A percentile compares a stretch with the other conserved stretches of the same genome.
These are phyloP conservation scores for Juglanconis juglandina DNA, from an alignment of 2,329 filamentous ascomycete species.

Conservation along the genomic window DNA sequence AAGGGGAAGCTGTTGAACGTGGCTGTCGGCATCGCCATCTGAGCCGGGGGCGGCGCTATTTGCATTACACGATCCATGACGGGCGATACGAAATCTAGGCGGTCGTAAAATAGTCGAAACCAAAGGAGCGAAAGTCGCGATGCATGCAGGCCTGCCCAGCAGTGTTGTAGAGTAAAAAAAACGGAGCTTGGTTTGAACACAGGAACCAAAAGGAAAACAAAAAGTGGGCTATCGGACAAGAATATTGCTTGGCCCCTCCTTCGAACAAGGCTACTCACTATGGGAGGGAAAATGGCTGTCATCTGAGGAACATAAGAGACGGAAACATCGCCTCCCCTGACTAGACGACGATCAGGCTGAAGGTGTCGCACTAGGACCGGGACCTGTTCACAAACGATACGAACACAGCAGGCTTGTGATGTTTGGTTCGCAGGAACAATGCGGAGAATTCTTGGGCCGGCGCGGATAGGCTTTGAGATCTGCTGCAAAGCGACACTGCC, in stretches of 20 bases:
- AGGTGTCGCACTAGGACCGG: constrained; percentile 8
- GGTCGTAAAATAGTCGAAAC: background rate
- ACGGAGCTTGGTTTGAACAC: background rate
- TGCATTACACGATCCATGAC: constrained; percentile 5
- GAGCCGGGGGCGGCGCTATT: constrained; percentile 2
- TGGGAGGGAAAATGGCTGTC: background rate
- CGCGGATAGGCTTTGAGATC: background rate
- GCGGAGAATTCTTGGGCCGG: background rate
- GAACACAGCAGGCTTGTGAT: background rate
- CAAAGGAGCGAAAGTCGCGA: background rate
- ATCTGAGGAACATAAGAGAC: background rate
- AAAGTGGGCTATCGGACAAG: constrained; percentile 8
- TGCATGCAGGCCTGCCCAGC: constrained; percentile 1
- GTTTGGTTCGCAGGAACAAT: background rate
- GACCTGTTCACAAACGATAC: background rate
- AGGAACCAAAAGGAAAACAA: background rate
- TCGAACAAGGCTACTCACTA: background rate
- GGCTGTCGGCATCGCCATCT: constrained; percentile 1
- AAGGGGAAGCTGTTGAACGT: constrained; percentile 10
- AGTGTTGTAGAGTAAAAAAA: background rate
- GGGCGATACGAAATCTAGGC: background rate
- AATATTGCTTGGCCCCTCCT: background rate
- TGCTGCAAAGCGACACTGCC: too few relatives aligned
- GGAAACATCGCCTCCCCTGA: background rate
- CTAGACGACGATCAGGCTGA: constrained; percentile 11